A percentile compares a stretch with the other conserved stretches of the same genome.
phyloP scores from a whole-genome alignment of 2,329 filamentous ascomycete species.

The Thielaviopsis musarum region DNA sequence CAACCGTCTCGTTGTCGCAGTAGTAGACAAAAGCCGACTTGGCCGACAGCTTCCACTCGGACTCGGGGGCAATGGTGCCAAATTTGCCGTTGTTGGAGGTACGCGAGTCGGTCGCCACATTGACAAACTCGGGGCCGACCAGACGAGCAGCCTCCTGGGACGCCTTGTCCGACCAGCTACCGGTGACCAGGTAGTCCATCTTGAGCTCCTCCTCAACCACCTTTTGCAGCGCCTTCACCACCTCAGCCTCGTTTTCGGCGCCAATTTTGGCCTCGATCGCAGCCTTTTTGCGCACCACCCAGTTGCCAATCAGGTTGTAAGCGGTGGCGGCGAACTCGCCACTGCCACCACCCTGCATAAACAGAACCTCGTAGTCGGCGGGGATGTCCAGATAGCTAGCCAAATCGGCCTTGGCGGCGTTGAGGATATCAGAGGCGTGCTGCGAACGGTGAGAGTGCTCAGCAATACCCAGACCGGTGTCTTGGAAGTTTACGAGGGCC shows the following conservation, averaged over 20 bases:
- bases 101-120: conserved; percentile 55
- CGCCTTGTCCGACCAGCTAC: conserved; percentile 77
- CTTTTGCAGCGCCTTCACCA: conserved; percentile 37
- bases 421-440: conserved; percentile 62
- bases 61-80: conserved; percentile 63
- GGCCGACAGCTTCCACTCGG: conserved; percentile 56
- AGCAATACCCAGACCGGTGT: conserved; percentile 67
- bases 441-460: conserved; percentile 82
- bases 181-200: conserved; percentile 81
- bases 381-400: conserved; percentile 63
- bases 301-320: conserved; percentile 70
- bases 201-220: conserved; percentile 55
- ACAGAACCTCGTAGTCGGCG: conserved; percentile 71
- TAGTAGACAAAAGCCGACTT: conserved; percentile 65
- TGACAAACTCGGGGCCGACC: conserved; percentile 62
- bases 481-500: conserved; percentile 66
- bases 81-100: conserved; percentile 63
- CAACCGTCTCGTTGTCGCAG: conserved; percentile 88
- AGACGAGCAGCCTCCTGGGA: conserved; percentile 66
- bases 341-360: conserved; percentile 74
- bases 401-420: conserved; percentile 60
- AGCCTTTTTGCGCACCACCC: conserved; percentile 54
- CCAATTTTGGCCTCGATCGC: conserved; percentile 40
- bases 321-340: conserved; percentile 72
- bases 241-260: conserved; percentile 27